A percentile compares a stretch with the other conserved stretches of the same genome.
These are phyloP conservation scores for Kwoniella heveanensis DNA, from an alignment of 768 basidiomycete species.

Conservation along the genomic window DNA sequence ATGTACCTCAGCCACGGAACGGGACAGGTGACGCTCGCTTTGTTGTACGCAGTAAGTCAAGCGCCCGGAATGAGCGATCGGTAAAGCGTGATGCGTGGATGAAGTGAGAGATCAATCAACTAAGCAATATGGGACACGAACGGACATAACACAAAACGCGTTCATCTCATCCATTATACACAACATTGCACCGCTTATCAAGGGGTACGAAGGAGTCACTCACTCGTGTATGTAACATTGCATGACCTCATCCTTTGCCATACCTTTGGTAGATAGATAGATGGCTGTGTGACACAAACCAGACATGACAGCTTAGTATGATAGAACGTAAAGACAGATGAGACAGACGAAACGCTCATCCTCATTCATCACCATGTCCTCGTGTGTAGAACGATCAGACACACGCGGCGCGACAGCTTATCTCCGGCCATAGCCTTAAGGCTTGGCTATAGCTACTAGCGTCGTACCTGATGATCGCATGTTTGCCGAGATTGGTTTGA, in stretches of 20 bases:
- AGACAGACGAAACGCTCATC: neutral
- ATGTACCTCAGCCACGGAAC: neutral
- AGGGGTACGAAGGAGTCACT: no score
- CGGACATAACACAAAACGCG: neutral
- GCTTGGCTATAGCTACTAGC: neutral
- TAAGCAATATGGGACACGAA: neutral
- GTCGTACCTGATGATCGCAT: neutral
- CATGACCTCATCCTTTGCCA: no score
- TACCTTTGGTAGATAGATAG: no score
- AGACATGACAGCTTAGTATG: no score
- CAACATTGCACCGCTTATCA: no score
- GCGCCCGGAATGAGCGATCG: neutral
- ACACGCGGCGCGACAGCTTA: neutral
- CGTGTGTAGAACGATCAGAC: no score
- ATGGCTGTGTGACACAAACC: no score
- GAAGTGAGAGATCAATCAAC: neutral
- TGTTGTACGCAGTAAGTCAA: no score
- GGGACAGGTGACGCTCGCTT: no score
- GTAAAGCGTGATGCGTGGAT: neutral
- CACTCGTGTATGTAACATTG: no score
- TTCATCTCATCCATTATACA: neutral
- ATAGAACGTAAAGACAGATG: no score
- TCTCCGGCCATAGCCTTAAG: neutral
- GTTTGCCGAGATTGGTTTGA: neutral
- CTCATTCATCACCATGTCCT: no score